Evolutionary conservation across 768 basidiomycete species (phyloP).

Genomic region (Dioszegia crocea): DNA sequence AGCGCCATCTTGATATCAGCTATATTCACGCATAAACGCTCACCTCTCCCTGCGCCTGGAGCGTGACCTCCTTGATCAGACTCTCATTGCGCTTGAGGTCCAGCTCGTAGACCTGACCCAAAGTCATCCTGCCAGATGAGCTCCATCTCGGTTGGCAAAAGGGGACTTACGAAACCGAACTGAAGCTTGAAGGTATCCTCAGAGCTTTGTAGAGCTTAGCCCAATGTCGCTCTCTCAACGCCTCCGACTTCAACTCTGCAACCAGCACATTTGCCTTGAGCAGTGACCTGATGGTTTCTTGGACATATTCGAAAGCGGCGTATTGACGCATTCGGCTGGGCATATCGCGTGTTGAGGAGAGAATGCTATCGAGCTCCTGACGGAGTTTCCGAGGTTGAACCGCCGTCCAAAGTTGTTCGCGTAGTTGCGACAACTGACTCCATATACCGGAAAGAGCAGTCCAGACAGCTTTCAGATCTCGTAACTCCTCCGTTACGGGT

Average conservation of each 20-base stretch:
- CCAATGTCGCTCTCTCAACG: constrained; percentile 96
- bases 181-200: constrained; percentile 68
- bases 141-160: not conserved
- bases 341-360: constrained; percentile 96
- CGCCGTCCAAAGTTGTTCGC: constrained; percentile 83
- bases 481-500: constrained; percentile 89
- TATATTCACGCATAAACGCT: not conserved
- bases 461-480: constrained; percentile 97
- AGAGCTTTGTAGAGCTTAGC: constrained; percentile 90
- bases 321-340: constrained; percentile 98
- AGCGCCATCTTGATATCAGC: constrained; percentile 62
- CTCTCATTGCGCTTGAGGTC: constrained; percentile 90
- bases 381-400: constrained; percentile 92
- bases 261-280: constrained; percentile 86
- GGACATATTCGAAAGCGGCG: constrained; percentile 96
- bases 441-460: constrained; percentile 96
- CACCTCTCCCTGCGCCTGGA: constrained; percentile 89
- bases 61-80: constrained; percentile 86
- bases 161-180: constrained; percentile 55
- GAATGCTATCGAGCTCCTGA: constrained; percentile 83
- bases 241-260: constrained; percentile 94
- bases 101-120: constrained; percentile 94
- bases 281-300: constrained; percentile 77
- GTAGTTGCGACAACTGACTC: constrained; percentile 82
- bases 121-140: constrained; percentile 65